Evolutionary conservation across 2,329 filamentous ascomycete genomes (phyloP).

Genomic region (Hypoxylon sp.): DNA sequence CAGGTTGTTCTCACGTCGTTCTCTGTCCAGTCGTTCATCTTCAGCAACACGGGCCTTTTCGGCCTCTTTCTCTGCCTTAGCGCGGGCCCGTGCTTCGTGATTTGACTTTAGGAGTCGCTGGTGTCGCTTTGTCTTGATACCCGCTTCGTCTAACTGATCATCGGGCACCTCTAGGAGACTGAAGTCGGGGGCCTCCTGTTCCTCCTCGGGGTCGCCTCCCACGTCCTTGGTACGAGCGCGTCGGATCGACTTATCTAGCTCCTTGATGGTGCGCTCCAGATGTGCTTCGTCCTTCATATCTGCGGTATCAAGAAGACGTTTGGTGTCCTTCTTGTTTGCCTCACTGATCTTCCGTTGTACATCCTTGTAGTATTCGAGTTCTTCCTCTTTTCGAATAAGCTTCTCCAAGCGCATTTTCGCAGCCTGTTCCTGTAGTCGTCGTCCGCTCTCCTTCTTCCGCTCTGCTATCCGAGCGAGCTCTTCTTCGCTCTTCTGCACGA

Average conservation of each 20-base stretch:
- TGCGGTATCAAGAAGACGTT: constrained; percentile 85
- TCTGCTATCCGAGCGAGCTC: constrained; percentile 91
- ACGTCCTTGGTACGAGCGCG: constrained; percentile 94
- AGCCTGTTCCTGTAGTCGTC: constrained; percentile 92
- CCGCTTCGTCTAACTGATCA: constrained; percentile 91
- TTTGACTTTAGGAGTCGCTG: constrained; percentile 95
- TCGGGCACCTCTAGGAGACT: constrained; percentile 90
- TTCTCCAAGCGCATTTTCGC: constrained; percentile 98
- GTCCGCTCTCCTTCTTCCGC: constrained; percentile 92
- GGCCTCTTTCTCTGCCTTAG: constrained; percentile 94
- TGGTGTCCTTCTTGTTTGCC: constrained; percentile 90
- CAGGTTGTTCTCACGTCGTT: constrained; percentile 84
- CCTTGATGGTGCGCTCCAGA: constrained; percentile 85
- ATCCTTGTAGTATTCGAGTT: constrained; percentile 92
- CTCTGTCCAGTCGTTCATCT: constrained; percentile 84
- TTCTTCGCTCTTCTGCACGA: constrained; percentile 93
- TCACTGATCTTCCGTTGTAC: constrained; percentile 78
- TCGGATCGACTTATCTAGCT: constrained; percentile 89
- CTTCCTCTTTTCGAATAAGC: constrained; percentile 93
- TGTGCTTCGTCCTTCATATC: constrained; percentile 92
- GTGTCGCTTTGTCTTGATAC: constrained; percentile 90
- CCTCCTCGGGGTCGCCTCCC: constrained; percentile 82
- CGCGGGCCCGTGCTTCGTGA: constrained; percentile 90
- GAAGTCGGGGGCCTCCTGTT: constrained; percentile 85
- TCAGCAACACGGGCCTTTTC: constrained; percentile 88